A percentile compares a stretch with the other conserved stretches of the same genome.
Evolutionary conservation across 768 basidiomycete genomes (phyloP).

Genomic region (Lactarius hatsudake): DNA sequence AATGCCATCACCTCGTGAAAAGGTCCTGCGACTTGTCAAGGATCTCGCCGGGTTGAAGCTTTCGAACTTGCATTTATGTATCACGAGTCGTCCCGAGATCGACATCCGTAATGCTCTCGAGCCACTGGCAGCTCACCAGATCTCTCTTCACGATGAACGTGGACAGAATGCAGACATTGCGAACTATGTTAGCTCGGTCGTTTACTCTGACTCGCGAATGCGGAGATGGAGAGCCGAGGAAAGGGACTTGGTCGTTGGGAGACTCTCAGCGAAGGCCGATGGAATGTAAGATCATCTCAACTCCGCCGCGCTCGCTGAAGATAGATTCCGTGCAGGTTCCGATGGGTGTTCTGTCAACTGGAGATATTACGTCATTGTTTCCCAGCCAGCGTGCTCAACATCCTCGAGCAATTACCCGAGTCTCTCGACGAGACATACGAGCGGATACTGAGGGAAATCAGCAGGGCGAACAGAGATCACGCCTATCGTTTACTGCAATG

Average conservation of each 20-base stretch:
- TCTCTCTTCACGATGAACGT: neutral
- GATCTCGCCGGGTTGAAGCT: neutral
- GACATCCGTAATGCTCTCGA: neutral
- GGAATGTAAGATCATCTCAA: neutral
- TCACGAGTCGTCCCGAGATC: neutral
- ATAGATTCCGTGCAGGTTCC: neutral
- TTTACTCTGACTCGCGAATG: neutral
- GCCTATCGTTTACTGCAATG: neutral
- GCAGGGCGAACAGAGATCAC: too few species aligned
- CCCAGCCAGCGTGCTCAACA: neutral
- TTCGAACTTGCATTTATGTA: neutral
- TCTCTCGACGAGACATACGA: constrained; percentile 2
- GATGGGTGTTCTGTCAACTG: constrained; percentile 1
- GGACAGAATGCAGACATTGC: neutral
- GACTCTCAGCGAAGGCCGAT: neutral
- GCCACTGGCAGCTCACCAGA: neutral
- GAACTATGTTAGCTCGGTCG: neutral
- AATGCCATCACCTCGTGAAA: neutral
- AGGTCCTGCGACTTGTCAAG: neutral
- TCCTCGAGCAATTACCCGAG: neutral
- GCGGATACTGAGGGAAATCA: neutral
- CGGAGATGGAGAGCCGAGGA: neutral
- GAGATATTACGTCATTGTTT: neutral
- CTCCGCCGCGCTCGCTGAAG: too few species aligned
- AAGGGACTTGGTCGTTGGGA: too few species aligned